Evolutionary conservation across 306 rosid species (phyloP).

Genomic region (Cucumis melo): DNA sequence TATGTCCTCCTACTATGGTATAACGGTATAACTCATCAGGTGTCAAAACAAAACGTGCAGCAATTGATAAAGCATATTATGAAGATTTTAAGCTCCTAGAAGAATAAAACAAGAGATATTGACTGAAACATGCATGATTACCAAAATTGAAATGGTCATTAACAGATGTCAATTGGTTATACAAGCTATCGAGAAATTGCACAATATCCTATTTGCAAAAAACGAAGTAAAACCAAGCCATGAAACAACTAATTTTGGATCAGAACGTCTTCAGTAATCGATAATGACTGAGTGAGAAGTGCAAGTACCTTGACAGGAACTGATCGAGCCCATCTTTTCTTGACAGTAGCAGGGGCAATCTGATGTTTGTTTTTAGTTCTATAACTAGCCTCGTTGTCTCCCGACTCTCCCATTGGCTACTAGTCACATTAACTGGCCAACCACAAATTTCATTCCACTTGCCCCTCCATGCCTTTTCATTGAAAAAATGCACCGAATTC

Average conservation of each 20-base stretch:
- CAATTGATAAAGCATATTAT: too few relatives aligned
- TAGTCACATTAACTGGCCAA: background rate
- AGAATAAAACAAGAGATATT: background rate
- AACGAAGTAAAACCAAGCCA: background rate
- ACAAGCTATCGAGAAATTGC: background rate
- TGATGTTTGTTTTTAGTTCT: constrained; percentile 9
- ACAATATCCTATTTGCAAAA: background rate
- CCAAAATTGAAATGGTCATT: background rate
- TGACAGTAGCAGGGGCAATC: constrained; percentile 6
- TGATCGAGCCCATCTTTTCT: constrained; percentile 20
- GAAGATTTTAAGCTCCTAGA: background rate
- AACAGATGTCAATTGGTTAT: background rate
- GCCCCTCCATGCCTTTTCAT: background rate
- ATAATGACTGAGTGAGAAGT: background rate
- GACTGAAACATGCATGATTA: background rate
- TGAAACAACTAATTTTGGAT: background rate
- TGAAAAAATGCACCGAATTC: background rate
- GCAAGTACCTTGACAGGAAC: constrained; percentile 24
- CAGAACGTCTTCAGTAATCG: background rate
- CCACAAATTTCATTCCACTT: background rate
- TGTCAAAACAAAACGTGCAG: background rate
- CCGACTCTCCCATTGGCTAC: constrained; percentile 31
- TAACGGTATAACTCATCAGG: background rate
- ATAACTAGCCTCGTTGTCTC: constrained; percentile 18
- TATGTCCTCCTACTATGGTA: background rate